Percentiles rank a stretch among this genome's conserved stretches.
phyloP scores from a whole-genome alignment of 345 rosid species.

The Aegle marmelos region DNA sequence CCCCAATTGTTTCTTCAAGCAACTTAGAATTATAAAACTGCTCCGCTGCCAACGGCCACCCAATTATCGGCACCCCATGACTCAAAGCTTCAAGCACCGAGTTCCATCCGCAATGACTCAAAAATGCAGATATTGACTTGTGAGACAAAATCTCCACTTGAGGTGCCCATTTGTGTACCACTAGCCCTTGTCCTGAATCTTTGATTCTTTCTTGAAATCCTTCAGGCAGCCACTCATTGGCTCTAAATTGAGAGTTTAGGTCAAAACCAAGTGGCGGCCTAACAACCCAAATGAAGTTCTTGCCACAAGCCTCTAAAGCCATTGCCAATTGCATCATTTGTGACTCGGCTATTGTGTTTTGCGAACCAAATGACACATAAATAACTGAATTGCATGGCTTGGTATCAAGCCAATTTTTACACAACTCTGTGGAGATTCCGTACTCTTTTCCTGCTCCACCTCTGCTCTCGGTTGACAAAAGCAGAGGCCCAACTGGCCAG shows the following conservation, averaged over 20 bases:
- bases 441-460: not conserved
- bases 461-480: conserved; percentile 12
- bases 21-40: conserved; percentile 32
- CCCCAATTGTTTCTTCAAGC: conserved; percentile 23
- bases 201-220: conserved; percentile 29
- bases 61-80: conserved; percentile 26
- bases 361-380: conserved; percentile 28
- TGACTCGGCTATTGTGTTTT: conserved; percentile 24
- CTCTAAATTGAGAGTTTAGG: conserved; percentile 25
- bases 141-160: conserved; percentile 33
- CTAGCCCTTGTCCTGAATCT: conserved; percentile 13
- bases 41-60: conserved; percentile 29
- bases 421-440: not conserved
- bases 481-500: conserved; percentile 32
- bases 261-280: conserved; percentile 28
- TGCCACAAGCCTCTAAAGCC: conserved; percentile 9
- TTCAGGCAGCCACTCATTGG: conserved; percentile 27
- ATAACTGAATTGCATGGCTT: conserved; percentile 27
- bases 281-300: conserved; percentile 33
- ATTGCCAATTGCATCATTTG: conserved; percentile 31
- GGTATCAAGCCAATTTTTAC: conserved; percentile 21
- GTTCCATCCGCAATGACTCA: conserved; percentile 45
- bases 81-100: conserved; percentile 31
- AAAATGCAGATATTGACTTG: conserved; percentile 22
- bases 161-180: conserved; percentile 33